Evolutionary conservation across 1,139 yeast genomes (phyloP), one percentile per base, ranked within the genome.

Genomic region (Pichia terricola): DNA sequence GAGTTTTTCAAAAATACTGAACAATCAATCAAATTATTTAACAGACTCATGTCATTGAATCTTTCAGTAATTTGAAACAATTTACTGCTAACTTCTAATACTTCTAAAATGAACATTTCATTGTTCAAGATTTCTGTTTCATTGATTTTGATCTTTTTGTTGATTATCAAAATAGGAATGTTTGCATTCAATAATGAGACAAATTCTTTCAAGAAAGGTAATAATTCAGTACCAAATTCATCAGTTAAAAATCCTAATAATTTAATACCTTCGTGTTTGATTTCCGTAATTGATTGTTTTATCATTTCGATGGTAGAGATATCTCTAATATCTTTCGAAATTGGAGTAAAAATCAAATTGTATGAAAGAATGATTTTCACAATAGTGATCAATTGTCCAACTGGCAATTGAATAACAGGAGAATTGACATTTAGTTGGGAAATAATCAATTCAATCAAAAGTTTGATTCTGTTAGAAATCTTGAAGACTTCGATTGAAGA

Each of bases 131-230:
- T 56, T 33, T 57, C 59, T 2, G 53, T 52, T 32, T 57, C 50
- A 48, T 68, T 68, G 40, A 74, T 62, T 27, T 57, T 57, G 39
- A 66, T 67, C 38, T 67, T 66, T 28, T 66, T 65, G 9, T 51
- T 53, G 25, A 41, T 44, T 11, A 52, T 49, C 28, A 43, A 40
- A 26, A 53, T 51, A 2, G 63, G 63, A 49, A 77, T 65, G 9
- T 84, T 80, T 33, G 80, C 65, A 43, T 81, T 86, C 50, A 81
- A 61, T 30, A 74, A 63, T 4, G 79, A 66, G 35, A 79, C 56
- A 16, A 79, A 61, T 26, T 67, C 62, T 25, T 64, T 60, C 42
- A 76, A 57, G 52, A 77, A 79, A 26, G 80, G 76, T 7, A 78
- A 50, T 16, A 16, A 34, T 32, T 67, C 59, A 25, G 75, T 77